A percentile compares a stretch with the other conserved stretches of the same genome.
Evolutionary conservation across 202 grass and related monocot genomes (phyloP).

Genomic region (Bolboschoenoplectus hybrid): DNA sequence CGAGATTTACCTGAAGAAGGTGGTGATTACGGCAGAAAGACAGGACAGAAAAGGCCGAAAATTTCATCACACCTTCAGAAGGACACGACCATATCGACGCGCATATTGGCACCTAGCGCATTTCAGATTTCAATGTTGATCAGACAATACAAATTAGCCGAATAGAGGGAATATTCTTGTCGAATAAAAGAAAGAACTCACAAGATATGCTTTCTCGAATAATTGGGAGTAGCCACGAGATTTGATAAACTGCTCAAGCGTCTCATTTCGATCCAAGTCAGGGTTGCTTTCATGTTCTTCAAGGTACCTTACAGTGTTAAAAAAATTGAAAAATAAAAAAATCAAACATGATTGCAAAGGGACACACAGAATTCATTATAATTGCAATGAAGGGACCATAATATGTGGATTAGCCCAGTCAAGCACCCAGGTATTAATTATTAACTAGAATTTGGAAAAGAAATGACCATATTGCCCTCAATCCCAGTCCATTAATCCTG

Average conservation of each 20-base stretch:
- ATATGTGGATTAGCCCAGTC: neutral
- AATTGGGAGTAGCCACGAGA: constrained; percentile 72
- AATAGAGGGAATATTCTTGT: neutral
- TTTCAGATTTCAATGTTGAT: constrained; percentile 1
- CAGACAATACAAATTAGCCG: constrained; percentile 1
- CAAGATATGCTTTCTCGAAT: constrained; percentile 81
- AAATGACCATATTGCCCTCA: neutral
- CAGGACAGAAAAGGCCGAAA: constrained; percentile 89
- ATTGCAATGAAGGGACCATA: neutral
- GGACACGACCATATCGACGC: constrained; percentile 86
- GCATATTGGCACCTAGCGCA: constrained; percentile 66
- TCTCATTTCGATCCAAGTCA: constrained; percentile 70
- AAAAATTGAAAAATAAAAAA: constrained; percentile 2
- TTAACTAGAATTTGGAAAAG: neutral
- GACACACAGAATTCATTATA: neutral
- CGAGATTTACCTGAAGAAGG: constrained; percentile 62
- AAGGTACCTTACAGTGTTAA: constrained; percentile 58
- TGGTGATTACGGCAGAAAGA: constrained; percentile 90
- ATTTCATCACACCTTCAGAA: constrained; percentile 63
- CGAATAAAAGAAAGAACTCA: constrained; percentile 32
- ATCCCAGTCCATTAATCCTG: neutral
- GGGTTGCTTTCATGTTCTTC: constrained; percentile 71
- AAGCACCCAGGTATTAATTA: neutral
- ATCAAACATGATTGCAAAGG: neutral
- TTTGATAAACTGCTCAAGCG: constrained; percentile 69